phyloP scores from a whole-genome alignment of 1,284 basidiomycete genomes.

The Coniferiporia sulphurascens region DNA sequence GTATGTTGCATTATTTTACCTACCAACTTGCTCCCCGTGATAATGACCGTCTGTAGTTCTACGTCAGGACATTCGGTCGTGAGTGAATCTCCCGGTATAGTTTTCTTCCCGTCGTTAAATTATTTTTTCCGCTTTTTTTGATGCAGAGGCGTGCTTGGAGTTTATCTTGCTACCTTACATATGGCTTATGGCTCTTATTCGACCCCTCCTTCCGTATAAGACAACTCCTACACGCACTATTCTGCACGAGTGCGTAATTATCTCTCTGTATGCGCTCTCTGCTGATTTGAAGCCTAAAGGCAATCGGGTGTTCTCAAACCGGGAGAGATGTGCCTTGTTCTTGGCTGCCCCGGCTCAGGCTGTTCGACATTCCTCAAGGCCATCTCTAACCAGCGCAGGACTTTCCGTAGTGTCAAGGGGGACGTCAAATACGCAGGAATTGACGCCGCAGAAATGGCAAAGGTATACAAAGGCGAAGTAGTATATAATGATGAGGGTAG shows the following conservation, averaged over 20 bases:
- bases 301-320: conserved; percentile 73
- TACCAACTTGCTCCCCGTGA: conserved; percentile 2
- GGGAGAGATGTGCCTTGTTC: conserved; percentile 64
- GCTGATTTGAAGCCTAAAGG: conserved; percentile 40
- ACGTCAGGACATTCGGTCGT: conserved; percentile 62
- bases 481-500: conserved; percentile 77
- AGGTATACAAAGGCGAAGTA: conserved; percentile 76
- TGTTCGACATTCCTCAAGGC: conserved; percentile 78
- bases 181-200: conserved; percentile 44
- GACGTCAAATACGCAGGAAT: conserved; percentile 74
- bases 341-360: conserved; percentile 79
- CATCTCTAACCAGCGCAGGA: conserved; percentile 66
- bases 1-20: conserved; percentile 28
- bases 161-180: conserved; percentile 55
- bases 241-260: conserved; percentile 57
- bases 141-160: conserved; percentile 50
- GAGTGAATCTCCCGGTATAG: conserved; percentile 22
- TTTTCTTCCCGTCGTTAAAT: conserved; percentile 37
- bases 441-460: conserved; percentile 56
- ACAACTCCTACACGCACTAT: conserved; percentile 49
- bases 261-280: neutral
- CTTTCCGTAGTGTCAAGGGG: conserved; percentile 57
- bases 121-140: conserved; percentile 33
- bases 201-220: conserved; percentile 52
- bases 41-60: conserved; percentile 41